Percentiles rank a stretch among this genome's conserved stretches.
These are phyloP conservation scores for Phanerochaete sordida DNA, from an alignment of 768 basidiomycete genomes.

Conservation along the genomic window DNA sequence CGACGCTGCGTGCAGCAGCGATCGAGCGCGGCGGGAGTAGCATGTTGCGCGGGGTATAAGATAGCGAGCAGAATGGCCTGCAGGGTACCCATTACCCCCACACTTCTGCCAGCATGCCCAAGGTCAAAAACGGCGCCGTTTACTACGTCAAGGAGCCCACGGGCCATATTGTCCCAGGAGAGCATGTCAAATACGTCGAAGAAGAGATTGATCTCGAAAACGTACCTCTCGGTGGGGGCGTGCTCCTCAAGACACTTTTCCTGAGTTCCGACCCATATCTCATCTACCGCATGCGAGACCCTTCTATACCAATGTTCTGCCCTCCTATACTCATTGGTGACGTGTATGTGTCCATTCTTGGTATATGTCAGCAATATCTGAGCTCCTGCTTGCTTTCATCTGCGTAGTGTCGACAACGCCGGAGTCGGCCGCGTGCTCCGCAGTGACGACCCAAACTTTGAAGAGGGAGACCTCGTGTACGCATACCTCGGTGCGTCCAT, in stretches of 20 bases:
- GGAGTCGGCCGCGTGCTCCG: conserved; percentile 9
- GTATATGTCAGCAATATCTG: not conserved
- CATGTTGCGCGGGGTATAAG: no score
- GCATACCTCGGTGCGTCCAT: conserved; percentile 3
- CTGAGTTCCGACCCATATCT: conserved; percentile 19
- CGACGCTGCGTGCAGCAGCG: no score
- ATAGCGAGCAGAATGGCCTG: no score
- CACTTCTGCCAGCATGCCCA: no score
- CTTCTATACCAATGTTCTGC: not conserved
- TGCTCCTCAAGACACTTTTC: conserved; percentile 16
- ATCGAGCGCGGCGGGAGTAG: no score
- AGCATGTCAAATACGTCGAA: conserved; percentile 2
- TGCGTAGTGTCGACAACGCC: conserved; percentile 8
- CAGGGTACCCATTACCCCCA: no score
- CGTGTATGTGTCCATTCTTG: not conserved
- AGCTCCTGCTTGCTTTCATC: not conserved
- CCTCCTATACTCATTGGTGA: not conserved
- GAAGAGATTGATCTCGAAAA: conserved; percentile 16
- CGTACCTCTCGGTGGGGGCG: conserved; percentile 17
- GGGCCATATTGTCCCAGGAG: not conserved
- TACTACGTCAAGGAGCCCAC: conserved; percentile 1
- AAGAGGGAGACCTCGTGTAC: conserved; percentile 4
- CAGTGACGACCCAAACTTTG: conserved; percentile 10
- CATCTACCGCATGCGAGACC: conserved; percentile 13
- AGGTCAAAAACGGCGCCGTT: conserved; percentile 6